Percentiles rank a stretch among this genome's conserved stretches.
These are phyloP conservation scores for Coemansia erecta DNA, from an alignment of 192 early-diverging fungal genomes.

Conservation along the genomic window DNA sequence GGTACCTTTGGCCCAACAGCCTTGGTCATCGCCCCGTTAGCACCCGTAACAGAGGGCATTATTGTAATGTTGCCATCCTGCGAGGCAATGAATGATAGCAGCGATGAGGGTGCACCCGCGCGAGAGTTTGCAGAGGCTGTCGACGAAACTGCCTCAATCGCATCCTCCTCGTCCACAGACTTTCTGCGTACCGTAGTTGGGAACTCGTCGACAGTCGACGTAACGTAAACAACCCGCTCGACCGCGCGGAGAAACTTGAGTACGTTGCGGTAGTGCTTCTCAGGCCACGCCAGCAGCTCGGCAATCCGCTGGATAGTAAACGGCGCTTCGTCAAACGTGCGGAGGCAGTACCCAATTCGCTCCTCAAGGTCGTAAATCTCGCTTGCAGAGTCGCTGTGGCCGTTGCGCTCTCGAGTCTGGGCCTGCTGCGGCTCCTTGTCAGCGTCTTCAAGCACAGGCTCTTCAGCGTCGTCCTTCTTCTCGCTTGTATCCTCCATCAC, in stretches of 20 bases:
- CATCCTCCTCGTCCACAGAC: neutral
- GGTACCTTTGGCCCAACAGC: conserved; percentile 1
- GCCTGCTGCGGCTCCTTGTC: neutral
- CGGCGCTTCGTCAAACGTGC: conserved; percentile 47
- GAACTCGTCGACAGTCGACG: conserved; percentile 50
- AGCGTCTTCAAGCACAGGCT: neutral
- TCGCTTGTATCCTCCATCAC: neutral
- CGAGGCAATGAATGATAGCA: conserved; percentile 25
- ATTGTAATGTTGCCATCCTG: conserved; percentile 2
- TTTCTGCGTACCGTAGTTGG: conserved; percentile 8
- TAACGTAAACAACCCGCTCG: conserved; percentile 47
- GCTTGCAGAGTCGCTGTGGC: neutral
- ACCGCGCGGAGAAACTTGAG: conserved; percentile 48
- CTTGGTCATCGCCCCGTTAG: conserved; percentile 7
- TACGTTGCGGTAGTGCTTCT: conserved; percentile 41
- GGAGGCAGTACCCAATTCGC: conserved; percentile 38
- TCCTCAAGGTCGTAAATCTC: conserved; percentile 40
- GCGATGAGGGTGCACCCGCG: conserved; percentile 15
- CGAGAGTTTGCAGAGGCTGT: neutral
- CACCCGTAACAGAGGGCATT: neutral
- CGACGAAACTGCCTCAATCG: conserved; percentile 18
- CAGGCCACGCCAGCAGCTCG: conserved; percentile 42
- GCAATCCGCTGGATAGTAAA: conserved; percentile 52
- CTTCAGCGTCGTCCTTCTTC: neutral
- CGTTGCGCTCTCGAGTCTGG: neutral